Evolutionary conservation across 2,329 filamentous ascomycete genomes (phyloP).

Genomic region (Pestalotiopsis fici): DNA sequence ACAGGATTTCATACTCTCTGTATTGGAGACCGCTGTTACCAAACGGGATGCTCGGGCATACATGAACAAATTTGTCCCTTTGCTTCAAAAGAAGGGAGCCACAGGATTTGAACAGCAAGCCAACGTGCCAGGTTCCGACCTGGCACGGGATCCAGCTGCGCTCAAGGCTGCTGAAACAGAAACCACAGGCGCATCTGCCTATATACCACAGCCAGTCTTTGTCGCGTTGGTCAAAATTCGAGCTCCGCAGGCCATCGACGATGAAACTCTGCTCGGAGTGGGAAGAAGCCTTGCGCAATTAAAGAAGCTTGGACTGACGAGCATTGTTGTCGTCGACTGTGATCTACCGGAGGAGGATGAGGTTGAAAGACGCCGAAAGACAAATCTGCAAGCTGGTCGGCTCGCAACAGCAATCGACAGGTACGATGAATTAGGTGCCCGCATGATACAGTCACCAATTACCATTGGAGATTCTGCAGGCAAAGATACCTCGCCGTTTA

Average conservation of each 20-base stretch:
- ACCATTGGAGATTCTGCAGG: conserved; percentile 34
- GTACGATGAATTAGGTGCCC: conserved; percentile 67
- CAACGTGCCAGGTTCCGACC: conserved; percentile 11
- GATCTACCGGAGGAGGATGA: conserved; percentile 35
- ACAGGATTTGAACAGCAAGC: conserved; percentile 31
- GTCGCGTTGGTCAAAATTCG: conserved; percentile 86
- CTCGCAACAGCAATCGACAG: conserved; percentile 74
- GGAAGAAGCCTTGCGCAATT: conserved; percentile 84
- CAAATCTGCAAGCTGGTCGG: conserved; percentile 68
- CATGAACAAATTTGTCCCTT: conserved; percentile 73
- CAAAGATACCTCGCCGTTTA: conserved; percentile 29
- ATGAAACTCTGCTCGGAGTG: conserved; percentile 71
- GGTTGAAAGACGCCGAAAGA: conserved; percentile 40
- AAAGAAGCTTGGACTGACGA: conserved; percentile 76
- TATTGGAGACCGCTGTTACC: conserved; percentile 86
- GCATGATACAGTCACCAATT: conserved; percentile 62
- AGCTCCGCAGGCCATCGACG: conserved; percentile 69
- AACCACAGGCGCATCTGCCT: conserved; percentile 37
- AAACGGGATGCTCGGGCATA: conserved; percentile 93
- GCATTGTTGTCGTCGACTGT: conserved; percentile 82
- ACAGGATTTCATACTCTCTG: conserved; percentile 82
- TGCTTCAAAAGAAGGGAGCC: conserved; percentile 31
- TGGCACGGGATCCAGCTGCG: background rate
- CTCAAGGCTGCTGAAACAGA: conserved; percentile 11
- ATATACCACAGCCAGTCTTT: conserved; percentile 50